These are phyloP conservation scores for Puya raimondii DNA, from an alignment of 176 grass and related monocot species.

Conservation along the genomic window DNA sequence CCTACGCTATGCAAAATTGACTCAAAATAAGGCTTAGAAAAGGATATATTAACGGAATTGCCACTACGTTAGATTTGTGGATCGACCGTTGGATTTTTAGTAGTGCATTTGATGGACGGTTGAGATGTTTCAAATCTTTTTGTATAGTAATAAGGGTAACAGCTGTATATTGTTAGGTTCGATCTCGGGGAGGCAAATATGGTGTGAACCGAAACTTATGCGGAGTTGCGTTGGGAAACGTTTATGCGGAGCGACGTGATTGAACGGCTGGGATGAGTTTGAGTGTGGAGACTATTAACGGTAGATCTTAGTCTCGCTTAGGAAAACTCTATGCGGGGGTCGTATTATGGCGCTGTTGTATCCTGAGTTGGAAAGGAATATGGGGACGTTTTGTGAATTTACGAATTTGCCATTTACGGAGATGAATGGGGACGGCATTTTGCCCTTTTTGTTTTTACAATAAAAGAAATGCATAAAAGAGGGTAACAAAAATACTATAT, in stretches of 20 bases:
- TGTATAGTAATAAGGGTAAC: neutral
- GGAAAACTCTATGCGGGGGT: neutral
- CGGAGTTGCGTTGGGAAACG: neutral
- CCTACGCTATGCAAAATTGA: neutral
- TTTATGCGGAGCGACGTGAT: neutral
- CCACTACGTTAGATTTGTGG: neutral
- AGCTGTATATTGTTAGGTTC: neutral
- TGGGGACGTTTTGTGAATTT: neutral
- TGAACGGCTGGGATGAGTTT: neutral
- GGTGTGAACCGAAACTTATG: neutral
- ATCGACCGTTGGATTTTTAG: neutral
- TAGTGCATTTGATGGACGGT: neutral
- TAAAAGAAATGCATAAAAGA: too few relatives aligned
- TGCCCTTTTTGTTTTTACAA: too few relatives aligned
- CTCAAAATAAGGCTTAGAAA: neutral
- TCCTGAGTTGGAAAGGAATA: neutral
- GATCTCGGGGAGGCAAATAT: neutral
- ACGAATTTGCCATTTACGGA: neutral
- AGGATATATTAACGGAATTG: neutral
- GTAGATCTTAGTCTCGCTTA: neutral
- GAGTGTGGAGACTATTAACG: neutral
- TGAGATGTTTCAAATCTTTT: too few relatives aligned
- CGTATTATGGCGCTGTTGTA: too few relatives aligned
- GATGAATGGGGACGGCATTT: neutral
- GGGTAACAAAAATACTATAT: too few relatives aligned